Base-by-base conservation (phyloP, 306 rosid genomes). In the Cajanus cajan region DNA sequence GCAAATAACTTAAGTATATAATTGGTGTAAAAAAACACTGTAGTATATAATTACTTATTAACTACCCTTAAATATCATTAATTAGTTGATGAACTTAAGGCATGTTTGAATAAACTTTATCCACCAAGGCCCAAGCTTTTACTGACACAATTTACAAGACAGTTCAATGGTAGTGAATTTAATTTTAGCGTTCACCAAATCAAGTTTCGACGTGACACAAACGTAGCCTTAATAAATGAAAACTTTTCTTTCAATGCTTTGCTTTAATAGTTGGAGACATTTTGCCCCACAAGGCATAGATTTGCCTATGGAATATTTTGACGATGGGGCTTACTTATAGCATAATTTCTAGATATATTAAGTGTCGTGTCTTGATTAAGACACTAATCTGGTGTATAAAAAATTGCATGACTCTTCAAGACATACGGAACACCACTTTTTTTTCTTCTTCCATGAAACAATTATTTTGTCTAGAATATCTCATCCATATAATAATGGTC, bases 381-480 rank as follows among this genome's bases (percentile, higher is more conserved):
- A 78, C 82, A 75, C 77, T 69, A 74, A 61, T 69, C 21, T 45
- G 14, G 10, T 6, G 6, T 41, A 72, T 28, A 67, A 31, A 16
- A 18, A 58, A 57, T 63, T 45, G 79, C 67, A 25, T 54, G 84
- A 63, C 59, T 44, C 73, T 65, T 52, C 19, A 12, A 65, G 75
- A 71, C 82, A 77, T 43, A 81, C 39, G 75, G 40, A 71, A 66
- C 65, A 51, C 34, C 15, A 13, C 44, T 76, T 73, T 80, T 59
- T 16, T 66, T 73, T 73, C 69, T 16, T 63, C 71, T 64, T 84
- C 78, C 63, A 58, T 37, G 59, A 52, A 67, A 63, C 50, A 69
- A 80, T 78, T 75, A 84, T 83, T 58, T 59, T 77, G 85, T 85
- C 86, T 63, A 36, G 62, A 71, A 81, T 80, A 80, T 48, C 68